Base-by-base conservation (phyloP, 2,329 filamentous ascomycete genomes). In the Neonectria neomacrospora region DNA sequence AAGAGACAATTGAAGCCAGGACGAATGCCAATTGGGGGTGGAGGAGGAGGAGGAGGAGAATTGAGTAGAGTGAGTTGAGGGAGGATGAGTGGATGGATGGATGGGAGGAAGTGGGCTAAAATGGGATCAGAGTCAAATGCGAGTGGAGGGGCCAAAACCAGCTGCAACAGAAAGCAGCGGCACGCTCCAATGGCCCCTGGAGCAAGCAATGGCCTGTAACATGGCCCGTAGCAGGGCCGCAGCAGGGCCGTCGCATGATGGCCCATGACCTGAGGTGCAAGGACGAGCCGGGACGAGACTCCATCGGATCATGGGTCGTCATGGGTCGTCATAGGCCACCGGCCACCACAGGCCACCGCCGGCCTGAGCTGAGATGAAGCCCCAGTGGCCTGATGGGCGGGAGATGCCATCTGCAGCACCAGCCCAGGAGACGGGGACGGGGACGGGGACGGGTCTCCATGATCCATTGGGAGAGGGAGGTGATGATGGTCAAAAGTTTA, bases 361-460 rank as follows among this genome's bases (percentile, higher is more conserved):
- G 58, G 44, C 44, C 61, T 60, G 60, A 58, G 34, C 64, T 70
- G 69, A 64, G 66, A 45, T 55, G 30, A 48, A 28, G 50, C 48
- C 54, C 51, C 37, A 61, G 67, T 72, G 70, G 70, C 54, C 70
- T 72, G 70, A 72, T 72, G 51, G 51, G 57, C 54, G 42, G 52
- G 62, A 54, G 45, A 50, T 52, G 50, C 23, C 51, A 58, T 44
- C 50, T 52, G 30, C 48, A 32, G 28, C 28, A 8, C 10, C 7
- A 12, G 41, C 18, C 48, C 39, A 62, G 42, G 14, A 22, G 44
- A 23, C 12, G 12, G 10, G 18, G 20, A 26, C 23, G 23, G n/a
- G n/a, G n/a, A n/a, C n/a, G n/a, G n/a, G n/a, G 6, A 26, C 23
- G 23, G 23, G 6, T 3, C 23, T 26, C 23, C 23, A 26, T 26